phyloP scores from a whole-genome alignment of 768 basidiomycete genomes.

The Boletellus emodensis region DNA sequence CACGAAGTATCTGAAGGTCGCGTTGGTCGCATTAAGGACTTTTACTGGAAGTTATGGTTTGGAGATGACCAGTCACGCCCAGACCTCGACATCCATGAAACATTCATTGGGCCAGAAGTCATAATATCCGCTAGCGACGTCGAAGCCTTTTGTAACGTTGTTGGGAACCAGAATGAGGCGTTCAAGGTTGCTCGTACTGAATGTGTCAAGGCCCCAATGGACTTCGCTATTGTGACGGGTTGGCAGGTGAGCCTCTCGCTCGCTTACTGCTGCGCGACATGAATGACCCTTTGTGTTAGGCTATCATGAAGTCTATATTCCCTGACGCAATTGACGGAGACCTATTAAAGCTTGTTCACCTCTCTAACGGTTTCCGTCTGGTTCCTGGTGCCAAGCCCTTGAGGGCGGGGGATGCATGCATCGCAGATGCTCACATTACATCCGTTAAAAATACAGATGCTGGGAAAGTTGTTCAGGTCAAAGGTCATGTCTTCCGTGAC shows the following conservation, averaged over 20 bases:
- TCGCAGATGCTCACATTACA: slow-evolving; percentile 81
- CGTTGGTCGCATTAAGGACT: slow-evolving; percentile 89
- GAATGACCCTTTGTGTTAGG: slow-evolving; percentile 43
- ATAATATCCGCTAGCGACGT: slow-evolving; percentile 72
- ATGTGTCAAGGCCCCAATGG: slow-evolving; percentile 87
- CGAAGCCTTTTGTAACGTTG: slow-evolving; percentile 86
- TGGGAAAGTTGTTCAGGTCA: slow-evolving; percentile 91
- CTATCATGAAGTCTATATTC: slow-evolving; percentile 99
- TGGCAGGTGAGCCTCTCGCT: slow-evolving; percentile 74
- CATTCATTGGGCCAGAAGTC: slow-evolving; percentile 84
- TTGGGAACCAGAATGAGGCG: slow-evolving; percentile 88
- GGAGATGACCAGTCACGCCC: slow-evolving; percentile 80
- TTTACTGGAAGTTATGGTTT: slow-evolving; percentile 99
- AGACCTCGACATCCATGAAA: slow-evolving; percentile 73
- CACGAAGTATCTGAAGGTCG: slow-evolving; percentile 83
- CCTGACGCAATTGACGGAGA: slow-evolving; percentile 89
- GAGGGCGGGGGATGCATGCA: slow-evolving; percentile 83
- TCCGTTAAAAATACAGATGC: slow-evolving; percentile 88
- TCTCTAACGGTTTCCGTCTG: slow-evolving; percentile 94
- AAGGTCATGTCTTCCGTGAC: slow-evolving; percentile 75
- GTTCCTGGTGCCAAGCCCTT: slow-evolving; percentile 74
- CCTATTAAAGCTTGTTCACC: slow-evolving; percentile 90
- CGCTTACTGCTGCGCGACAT: not conserved
- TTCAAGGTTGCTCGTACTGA: slow-evolving; percentile 77
- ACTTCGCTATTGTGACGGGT: slow-evolving; percentile 96